A percentile compares a stretch with the other conserved stretches of the same genome.
Evolutionary conservation across 2,329 filamentous ascomycete species (phyloP).

Genomic region (Pyricularia sp.): DNA sequence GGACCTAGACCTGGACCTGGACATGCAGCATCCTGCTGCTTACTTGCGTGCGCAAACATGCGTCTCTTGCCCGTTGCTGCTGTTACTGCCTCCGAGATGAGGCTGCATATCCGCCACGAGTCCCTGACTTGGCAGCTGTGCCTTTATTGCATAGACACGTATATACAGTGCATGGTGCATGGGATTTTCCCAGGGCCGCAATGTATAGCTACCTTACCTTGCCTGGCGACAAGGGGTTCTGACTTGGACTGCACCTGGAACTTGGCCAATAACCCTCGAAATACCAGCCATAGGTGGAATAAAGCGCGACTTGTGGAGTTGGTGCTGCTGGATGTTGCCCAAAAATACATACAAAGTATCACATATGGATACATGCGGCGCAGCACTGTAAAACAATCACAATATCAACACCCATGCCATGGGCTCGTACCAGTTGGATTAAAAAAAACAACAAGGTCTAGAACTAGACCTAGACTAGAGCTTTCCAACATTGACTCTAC

Average conservation of each 20-base stretch:
- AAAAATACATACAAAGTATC: background rate
- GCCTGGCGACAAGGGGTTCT: background rate
- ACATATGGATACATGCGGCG: no score
- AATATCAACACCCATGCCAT: background rate
- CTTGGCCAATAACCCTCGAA: background rate
- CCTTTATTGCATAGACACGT: background rate
- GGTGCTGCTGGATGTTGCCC: background rate
- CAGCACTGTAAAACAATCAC: background rate
- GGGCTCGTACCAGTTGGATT: background rate
- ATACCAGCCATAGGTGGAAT: background rate
- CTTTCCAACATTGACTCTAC: background rate
- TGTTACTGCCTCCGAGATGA: background rate
- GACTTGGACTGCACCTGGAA: background rate
- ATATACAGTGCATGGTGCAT: background rate
- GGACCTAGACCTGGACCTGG: background rate
- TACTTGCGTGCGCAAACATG: background rate
- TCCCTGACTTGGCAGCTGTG: background rate
- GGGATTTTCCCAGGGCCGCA: background rate
- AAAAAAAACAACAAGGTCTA: background rate
- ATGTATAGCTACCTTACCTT: background rate
- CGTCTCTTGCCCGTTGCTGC: background rate
- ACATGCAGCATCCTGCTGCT: background rate
- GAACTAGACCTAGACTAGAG: background rate
- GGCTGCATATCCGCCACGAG: background rate
- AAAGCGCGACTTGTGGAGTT: background rate